These are phyloP conservation scores for Aspergillus asperescens DNA, from an alignment of 495 filamentous ascomycete genomes.

Conservation along the genomic window DNA sequence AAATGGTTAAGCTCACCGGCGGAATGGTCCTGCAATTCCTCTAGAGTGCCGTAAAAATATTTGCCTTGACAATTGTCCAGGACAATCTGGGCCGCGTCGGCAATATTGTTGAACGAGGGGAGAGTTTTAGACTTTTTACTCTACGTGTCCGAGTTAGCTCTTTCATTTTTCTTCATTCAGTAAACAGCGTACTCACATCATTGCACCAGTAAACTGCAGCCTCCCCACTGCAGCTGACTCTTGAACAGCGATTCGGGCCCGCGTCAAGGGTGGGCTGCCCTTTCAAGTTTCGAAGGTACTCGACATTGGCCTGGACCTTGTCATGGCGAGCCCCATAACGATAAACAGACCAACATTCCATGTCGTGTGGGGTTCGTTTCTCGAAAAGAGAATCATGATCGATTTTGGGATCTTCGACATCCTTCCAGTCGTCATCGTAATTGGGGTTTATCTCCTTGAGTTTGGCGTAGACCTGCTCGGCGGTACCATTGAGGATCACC, in stretches of 20 bases:
- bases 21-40: too few relatives aligned
- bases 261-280: not conserved
- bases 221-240: not conserved
- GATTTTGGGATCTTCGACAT: too few relatives aligned
- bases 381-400: too few relatives aligned
- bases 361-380: not conserved
- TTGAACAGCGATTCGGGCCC: not conserved
- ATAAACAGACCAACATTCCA: not conserved
- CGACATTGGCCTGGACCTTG: not conserved
- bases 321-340: not conserved
- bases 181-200: conserved; percentile 2
- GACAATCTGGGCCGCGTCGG: too few relatives aligned
- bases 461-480: not conserved
- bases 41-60: too few relatives aligned
- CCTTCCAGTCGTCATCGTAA: not conserved
- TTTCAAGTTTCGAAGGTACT: not conserved
- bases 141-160: too few relatives aligned
- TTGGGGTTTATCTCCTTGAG: not conserved
- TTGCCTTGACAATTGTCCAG: too few relatives aligned
- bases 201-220: not conserved
- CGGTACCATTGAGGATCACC: not conserved
- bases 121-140: too few relatives aligned
- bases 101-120: too few relatives aligned
- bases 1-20: too few relatives aligned
- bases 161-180: too few relatives aligned